A percentile compares a stretch with the other conserved stretches of the same genome.
These are phyloP conservation scores for Fusarium sp. DNA, from an alignment of 2,329 filamentous ascomycete species.

Conservation along the genomic window DNA sequence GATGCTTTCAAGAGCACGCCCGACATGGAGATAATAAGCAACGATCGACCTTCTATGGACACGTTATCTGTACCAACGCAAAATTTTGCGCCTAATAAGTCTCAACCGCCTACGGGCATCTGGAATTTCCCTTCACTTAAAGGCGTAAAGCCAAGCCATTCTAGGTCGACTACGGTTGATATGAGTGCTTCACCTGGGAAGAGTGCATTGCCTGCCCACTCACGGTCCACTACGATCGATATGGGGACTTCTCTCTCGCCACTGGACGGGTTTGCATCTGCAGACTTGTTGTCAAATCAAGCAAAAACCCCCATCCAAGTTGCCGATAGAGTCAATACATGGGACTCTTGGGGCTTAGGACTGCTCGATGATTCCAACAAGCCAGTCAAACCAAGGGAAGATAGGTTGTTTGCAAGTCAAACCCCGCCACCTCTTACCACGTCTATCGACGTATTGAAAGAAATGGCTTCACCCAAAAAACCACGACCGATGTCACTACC, in stretches of 20 bases:
- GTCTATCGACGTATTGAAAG: constrained; percentile 13
- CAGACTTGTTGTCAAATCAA: constrained; percentile 26
- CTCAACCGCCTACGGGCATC: neutral
- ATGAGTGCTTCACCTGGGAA: constrained; percentile 20
- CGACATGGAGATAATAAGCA: neutral
- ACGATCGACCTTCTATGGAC: constrained; percentile 30
- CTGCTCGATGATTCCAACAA: constrained; percentile 31
- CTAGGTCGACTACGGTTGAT: constrained; percentile 39
- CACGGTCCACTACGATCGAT: constrained; percentile 37
- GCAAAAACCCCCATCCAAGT: constrained; percentile 20
- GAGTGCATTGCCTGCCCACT: constrained; percentile 24
- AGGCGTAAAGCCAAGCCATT: constrained; percentile 23
- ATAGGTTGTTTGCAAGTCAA: constrained; percentile 12
- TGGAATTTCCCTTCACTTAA: constrained; percentile 10
- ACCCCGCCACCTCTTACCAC: constrained; percentile 14
- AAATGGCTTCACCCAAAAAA: neutral
- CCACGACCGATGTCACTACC: constrained; percentile 14
- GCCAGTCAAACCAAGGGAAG: constrained; percentile 16
- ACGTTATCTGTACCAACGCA: constrained; percentile 8
- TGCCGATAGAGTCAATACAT: constrained; percentile 27
- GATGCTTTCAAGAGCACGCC: constrained; percentile 10
- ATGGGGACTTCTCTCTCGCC: constrained; percentile 27
- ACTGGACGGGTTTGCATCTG: constrained; percentile 22
- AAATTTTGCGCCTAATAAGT: constrained; percentile 9
- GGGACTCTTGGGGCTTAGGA: constrained; percentile 43